These are phyloP conservation scores for Phytophthora syringae DNA, from an alignment of 352 stramenopile genomes.

Conservation along the genomic window DNA sequence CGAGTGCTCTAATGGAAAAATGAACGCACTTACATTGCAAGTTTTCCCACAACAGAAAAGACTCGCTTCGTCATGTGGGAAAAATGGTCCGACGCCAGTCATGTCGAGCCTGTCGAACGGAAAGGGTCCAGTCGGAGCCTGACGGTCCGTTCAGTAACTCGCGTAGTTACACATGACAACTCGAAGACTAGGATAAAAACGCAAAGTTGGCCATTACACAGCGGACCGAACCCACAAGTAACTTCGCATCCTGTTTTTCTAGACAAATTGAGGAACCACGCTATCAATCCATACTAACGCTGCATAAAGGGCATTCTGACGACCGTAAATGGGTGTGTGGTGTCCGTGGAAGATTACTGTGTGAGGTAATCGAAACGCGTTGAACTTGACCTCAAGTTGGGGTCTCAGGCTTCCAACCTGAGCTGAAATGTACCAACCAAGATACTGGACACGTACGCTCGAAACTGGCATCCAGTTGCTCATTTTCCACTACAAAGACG, in stretches of 20 bases:
- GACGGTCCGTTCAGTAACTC: slow-evolving; percentile 12
- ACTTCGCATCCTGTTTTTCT: not conserved
- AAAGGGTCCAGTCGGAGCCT: slow-evolving; percentile 2
- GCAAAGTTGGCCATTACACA: slow-evolving; percentile 1
- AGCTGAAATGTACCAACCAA: not conserved
- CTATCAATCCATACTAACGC: not conserved
- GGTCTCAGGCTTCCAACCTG: not conserved
- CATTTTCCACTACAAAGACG: not conserved
- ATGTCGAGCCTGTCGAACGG: slow-evolving; percentile 10
- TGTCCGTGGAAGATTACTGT: not conserved
- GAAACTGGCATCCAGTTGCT: not conserved
- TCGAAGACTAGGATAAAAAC: slow-evolving; percentile 1
- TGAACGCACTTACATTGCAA: not conserved
- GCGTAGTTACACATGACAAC: slow-evolving; percentile 5
- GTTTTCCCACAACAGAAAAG: not conserved
- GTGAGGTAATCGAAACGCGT: not conserved
- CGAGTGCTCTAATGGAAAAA: slow-evolving; percentile 8
- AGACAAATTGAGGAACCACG: not conserved
- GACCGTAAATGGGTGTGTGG: not conserved
- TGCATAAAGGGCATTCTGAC: not conserved
- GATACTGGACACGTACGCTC: not conserved
- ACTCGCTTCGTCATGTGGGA: not conserved
- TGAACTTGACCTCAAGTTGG: slow-evolving; percentile 22
- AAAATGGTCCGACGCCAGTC: slow-evolving; percentile 12
- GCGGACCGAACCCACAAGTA: slow-evolving; percentile 9